A percentile compares a stretch with the other conserved stretches of the same genome.
Conservation (phyloP, 257 asterid species). For the Vinca minor region DNA sequence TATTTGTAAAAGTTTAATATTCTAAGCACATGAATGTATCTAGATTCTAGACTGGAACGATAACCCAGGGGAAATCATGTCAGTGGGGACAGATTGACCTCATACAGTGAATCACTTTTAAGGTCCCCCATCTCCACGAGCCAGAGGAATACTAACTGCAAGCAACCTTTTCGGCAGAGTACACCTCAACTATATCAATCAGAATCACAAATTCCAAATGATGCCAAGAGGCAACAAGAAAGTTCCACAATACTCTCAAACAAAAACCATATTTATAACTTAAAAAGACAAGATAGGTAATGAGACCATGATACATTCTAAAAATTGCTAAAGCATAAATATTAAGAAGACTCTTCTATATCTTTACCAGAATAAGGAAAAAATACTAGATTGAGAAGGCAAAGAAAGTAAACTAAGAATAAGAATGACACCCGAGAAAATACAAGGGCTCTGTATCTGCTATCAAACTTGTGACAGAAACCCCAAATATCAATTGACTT, state of each 20-base stretch:
- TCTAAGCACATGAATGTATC: slow-evolving; percentile 3
- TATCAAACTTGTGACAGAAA: neutral
- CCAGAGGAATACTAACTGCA: neutral
- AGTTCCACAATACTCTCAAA: neutral
- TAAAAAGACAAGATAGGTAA: neutral
- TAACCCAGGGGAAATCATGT: neutral
- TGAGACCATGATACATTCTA: neutral
- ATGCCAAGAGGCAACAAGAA: neutral
- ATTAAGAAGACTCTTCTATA: neutral
- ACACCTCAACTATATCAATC: neutral
- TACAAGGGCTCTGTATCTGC: neutral
- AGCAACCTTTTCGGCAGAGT: neutral
- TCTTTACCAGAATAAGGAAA: neutral
- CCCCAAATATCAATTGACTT: neutral
- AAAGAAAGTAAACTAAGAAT: neutral
- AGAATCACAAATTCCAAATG: neutral
- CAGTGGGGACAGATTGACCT: neutral
- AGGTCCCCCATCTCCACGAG: neutral
- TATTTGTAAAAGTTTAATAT: neutral
- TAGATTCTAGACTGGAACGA: neutral
- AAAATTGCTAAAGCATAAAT: neutral
- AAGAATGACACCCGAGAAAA: neutral
- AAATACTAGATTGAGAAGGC: neutral
- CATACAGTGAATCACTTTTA: neutral
- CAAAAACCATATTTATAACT: too few species aligned